phyloP scores from a whole-genome alignment of 805 yeast genomes.

The Myxozyma vanderwaltii region DNA sequence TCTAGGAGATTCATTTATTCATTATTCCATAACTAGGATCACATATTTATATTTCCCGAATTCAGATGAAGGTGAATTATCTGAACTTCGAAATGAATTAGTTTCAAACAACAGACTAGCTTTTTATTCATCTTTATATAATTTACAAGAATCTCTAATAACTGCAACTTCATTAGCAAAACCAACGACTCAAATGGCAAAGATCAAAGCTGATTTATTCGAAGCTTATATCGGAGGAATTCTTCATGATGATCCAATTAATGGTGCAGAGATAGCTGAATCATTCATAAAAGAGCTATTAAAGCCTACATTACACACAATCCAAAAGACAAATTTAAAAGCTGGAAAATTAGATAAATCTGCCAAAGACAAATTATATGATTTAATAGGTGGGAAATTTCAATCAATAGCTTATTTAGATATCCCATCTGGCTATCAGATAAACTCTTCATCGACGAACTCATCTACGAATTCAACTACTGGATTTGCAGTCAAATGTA shows the following conservation, averaged over 20 bases:
- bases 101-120: conserved; percentile 73
- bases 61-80: conserved; percentile 78
- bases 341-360: conserved; percentile 49
- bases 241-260: conserved; percentile 54
- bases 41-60: conserved; percentile 64
- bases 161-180: conserved; percentile 35
- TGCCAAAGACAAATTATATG: conserved; percentile 76
- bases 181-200: conserved; percentile 39
- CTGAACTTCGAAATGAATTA: conserved; percentile 66
- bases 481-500: conserved; percentile 65
- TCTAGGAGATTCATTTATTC: conserved; percentile 31
- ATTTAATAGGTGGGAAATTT: conserved; percentile 64
- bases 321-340: conserved; percentile 3
- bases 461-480: neutral
- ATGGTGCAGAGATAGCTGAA: conserved; percentile 38
- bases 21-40: conserved; percentile 65
- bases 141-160: conserved; percentile 59
- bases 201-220: conserved; percentile 82
- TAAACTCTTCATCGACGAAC: neutral
- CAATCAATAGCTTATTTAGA: neutral
- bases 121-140: conserved; percentile 70
- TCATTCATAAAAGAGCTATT: conserved; percentile 45
- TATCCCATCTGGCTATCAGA: neutral
- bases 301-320: conserved; percentile 9
- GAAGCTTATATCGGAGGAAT: conserved; percentile 95